Conservation (phyloP, 192 early-diverging fungal genomes). For the Entomortierella lignicola region DNA sequence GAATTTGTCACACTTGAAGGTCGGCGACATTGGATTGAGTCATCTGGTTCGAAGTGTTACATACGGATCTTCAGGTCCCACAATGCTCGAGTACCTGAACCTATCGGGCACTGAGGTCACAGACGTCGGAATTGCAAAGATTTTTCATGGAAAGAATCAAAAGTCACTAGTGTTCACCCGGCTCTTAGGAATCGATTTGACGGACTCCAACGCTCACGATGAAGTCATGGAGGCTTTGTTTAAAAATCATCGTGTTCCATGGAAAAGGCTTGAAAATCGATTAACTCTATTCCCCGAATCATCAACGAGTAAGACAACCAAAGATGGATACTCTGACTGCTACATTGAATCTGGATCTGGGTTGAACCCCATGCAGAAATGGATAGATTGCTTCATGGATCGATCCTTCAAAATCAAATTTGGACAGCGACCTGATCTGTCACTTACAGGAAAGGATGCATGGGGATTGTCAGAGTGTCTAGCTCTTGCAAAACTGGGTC, state of each 20-base stretch:
- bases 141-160: conserved; percentile 1
- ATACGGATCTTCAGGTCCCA: conserved; percentile 29
- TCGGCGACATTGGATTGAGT: conserved; percentile 40
- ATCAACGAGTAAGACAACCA: neutral
- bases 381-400: conserved; percentile 29
- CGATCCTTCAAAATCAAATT: conserved; percentile 13
- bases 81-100: conserved; percentile 24
- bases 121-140: conserved; percentile 3
- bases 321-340: neutral
- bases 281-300: neutral
- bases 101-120: conserved; percentile 26
- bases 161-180: conserved; percentile 19
- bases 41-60: conserved; percentile 46
- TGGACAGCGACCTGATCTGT: conserved; percentile 25
- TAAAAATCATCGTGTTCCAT: neutral
- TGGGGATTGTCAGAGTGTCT: conserved; percentile 37
- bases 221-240: conserved; percentile 12
- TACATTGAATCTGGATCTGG: conserved; percentile 3
- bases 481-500: conserved; percentile 21
- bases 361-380: conserved; percentile 23
- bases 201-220: conserved; percentile 12
- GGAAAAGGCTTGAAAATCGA: neutral
- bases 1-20: conserved; percentile 16
- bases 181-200: conserved; percentile 36
- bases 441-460: conserved; percentile 8